These are phyloP conservation scores for Cyclaneusma minus DNA, from an alignment of 2,329 filamentous ascomycete species.

Conservation along the genomic window DNA sequence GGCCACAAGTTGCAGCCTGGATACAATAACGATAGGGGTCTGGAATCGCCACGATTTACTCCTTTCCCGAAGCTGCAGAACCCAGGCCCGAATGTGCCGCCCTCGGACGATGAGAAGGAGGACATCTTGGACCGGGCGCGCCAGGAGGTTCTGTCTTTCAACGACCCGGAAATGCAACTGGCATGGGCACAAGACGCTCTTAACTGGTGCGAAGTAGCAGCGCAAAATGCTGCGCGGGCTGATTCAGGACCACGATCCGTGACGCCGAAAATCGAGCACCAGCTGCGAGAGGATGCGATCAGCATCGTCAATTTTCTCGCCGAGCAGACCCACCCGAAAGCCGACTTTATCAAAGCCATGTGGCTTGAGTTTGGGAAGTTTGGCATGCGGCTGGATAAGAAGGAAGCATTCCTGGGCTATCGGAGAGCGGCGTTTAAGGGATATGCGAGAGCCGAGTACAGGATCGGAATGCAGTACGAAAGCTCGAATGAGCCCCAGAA, in stretches of 20 bases:
- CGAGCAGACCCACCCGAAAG: constrained; percentile 82
- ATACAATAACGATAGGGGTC: constrained; percentile 27
- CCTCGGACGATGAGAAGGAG: constrained; percentile 88
- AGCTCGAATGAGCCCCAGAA: constrained; percentile 85
- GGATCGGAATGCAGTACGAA: constrained; percentile 97
- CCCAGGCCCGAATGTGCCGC: constrained; percentile 74
- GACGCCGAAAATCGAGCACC: constrained; percentile 79
- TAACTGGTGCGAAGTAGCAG: constrained; percentile 71
- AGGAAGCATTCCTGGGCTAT: constrained; percentile 83
- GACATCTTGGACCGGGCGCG: constrained; percentile 75
- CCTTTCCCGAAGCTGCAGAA: constrained; percentile 76
- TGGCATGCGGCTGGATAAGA: constrained; percentile 77
- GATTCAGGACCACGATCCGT: constrained; percentile 40
- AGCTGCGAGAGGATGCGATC: constrained; percentile 73
- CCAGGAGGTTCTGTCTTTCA: constrained; percentile 72
- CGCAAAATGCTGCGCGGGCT: constrained; percentile 60
- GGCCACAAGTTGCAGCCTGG: constrained; percentile 3
- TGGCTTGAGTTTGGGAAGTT: constrained; percentile 99
- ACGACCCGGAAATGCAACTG: constrained; percentile 91
- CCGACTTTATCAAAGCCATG: constrained; percentile 86
- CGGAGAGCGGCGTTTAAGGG: constrained; percentile 72
- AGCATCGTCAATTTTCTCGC: constrained; percentile 85
- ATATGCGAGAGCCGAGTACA: constrained; percentile 80
- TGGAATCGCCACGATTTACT: constrained; percentile 63
- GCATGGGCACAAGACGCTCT: constrained; percentile 92